These are phyloP conservation scores for Lanzia echinophila DNA, from an alignment of 2,329 filamentous ascomycete species.

Conservation along the genomic window DNA sequence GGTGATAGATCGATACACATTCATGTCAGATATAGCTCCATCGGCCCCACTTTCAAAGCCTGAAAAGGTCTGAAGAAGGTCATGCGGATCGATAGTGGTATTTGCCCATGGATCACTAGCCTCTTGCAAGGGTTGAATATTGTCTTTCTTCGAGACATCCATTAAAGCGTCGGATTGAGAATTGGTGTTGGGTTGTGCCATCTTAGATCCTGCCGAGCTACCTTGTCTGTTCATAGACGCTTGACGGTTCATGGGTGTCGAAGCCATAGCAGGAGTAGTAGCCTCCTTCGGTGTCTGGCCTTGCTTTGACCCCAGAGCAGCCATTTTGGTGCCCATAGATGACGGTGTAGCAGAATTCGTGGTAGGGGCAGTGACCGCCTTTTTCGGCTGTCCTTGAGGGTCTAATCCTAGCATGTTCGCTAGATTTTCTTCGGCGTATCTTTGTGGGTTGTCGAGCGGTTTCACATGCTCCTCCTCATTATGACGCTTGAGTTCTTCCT, in stretches of 20 bases:
- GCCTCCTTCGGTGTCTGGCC: slow-evolving; percentile 39
- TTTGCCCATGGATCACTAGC: slow-evolving; percentile 33
- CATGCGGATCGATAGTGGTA: slow-evolving; percentile 48
- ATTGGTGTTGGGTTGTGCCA: slow-evolving; percentile 16
- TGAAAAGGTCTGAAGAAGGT: slow-evolving; percentile 38
- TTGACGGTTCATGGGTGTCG: slow-evolving; percentile 44
- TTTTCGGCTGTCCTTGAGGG: slow-evolving; percentile 36
- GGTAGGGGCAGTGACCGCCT: slow-evolving; percentile 2
- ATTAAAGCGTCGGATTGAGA: slow-evolving; percentile 12
- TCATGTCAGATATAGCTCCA: slow-evolving; percentile 47
- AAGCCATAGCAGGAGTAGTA: slow-evolving; percentile 26
- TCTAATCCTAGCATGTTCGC: slow-evolving; percentile 46
- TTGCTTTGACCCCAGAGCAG: slow-evolving; percentile 23
- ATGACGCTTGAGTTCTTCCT: slow-evolving; percentile 48
- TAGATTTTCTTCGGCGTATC: slow-evolving; percentile 46
- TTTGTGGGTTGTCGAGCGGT: slow-evolving; percentile 47
- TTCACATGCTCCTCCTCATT: slow-evolving; percentile 53
- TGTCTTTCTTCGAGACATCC: slow-evolving; percentile 24
- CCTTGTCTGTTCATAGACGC: slow-evolving; percentile 44
- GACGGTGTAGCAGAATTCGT: slow-evolving; percentile 27
- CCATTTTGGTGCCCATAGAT: slow-evolving; percentile 32
- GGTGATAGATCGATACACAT: slow-evolving; percentile 47
- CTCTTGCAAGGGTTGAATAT: slow-evolving; percentile 25
- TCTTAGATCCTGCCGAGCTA: slow-evolving; percentile 39
- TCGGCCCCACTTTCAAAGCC: slow-evolving; percentile 37